Percentiles rank a stretch among this genome's conserved stretches.
Conservation (phyloP, 2,329 filamentous ascomycete species). For the Fusarium continuum region DNA sequence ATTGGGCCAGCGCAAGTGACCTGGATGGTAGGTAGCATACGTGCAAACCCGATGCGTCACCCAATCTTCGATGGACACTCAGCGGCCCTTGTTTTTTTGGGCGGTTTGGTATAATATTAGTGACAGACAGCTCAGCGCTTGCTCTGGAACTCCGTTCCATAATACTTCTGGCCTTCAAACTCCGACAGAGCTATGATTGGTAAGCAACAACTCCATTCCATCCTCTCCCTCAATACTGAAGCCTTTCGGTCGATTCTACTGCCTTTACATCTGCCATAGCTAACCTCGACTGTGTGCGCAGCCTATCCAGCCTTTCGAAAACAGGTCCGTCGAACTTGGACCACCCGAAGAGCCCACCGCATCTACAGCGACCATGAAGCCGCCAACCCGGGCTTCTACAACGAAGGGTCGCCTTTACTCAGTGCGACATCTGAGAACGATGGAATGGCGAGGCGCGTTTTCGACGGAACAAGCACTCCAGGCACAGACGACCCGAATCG, state of each 20-base stretch:
- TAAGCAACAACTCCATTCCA: conserved; percentile 6
- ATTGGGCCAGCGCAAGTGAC: no score
- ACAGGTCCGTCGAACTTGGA: conserved; percentile 1
- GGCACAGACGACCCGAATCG: conserved; percentile 60
- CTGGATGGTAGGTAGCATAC: not conserved
- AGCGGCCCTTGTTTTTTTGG: conserved; percentile 5
- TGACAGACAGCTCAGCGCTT: conserved; percentile 6
- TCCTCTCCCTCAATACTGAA: not conserved
- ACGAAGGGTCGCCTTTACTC: conserved; percentile 1
- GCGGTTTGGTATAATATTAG: conserved; percentile 7
- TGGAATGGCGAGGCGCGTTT: conserved; percentile 5
- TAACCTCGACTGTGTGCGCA: not conserved
- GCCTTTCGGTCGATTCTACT: conserved; percentile 1
- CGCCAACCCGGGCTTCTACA: not conserved
- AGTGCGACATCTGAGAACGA: not conserved
- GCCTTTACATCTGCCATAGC: not conserved
- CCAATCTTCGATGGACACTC: not conserved
- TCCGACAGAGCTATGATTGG: conserved; percentile 13
- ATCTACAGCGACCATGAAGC: not conserved
- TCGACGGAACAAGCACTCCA: conserved; percentile 51
- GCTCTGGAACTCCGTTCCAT: not conserved
- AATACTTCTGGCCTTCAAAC: conserved; percentile 5
- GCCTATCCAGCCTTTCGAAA: conserved; percentile 8
- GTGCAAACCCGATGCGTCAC: conserved; percentile 1
- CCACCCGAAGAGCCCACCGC: not conserved